Evolutionary conservation across 345 rosid genomes (phyloP).

Genomic region (Eutrema japonicum): DNA sequence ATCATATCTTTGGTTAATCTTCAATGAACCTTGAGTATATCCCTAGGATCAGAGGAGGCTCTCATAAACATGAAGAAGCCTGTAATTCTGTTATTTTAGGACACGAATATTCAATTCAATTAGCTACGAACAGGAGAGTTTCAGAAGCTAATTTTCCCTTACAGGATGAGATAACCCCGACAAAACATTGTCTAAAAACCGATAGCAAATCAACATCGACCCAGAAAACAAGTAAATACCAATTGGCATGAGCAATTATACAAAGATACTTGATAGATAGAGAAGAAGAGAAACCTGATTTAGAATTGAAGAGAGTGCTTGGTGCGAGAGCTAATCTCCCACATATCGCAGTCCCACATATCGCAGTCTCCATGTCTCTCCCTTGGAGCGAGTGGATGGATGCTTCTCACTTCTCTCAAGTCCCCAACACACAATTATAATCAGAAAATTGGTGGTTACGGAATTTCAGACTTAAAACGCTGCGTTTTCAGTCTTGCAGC

Average conservation of each 20-base stretch:
- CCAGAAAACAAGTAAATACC: background rate
- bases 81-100: too few relatives aligned
- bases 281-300: conserved; percentile 52
- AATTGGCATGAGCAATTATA: background rate
- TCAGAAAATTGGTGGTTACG: conserved; percentile 35
- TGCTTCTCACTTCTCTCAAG: conserved; percentile 28
- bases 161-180: background rate
- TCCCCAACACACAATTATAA: conserved; percentile 30
- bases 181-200: background rate
- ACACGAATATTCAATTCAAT: background rate
- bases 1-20: background rate
- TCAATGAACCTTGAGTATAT: background rate
- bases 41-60: background rate
- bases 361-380: conserved; percentile 62
- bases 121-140: background rate
- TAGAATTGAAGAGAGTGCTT: conserved; percentile 58
- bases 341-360: conserved; percentile 70
- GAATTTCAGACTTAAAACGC: conserved; percentile 23
- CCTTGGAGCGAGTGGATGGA: conserved; percentile 28
- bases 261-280: background rate
- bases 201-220: background rate
- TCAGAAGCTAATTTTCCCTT: background rate
- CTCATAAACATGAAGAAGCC: background rate
- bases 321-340: conserved; percentile 84
- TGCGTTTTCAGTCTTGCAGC: conserved; percentile 24